phyloP scores from a whole-genome alignment of 495 filamentous ascomycete genomes.

The Aspergillus avenaceus region DNA sequence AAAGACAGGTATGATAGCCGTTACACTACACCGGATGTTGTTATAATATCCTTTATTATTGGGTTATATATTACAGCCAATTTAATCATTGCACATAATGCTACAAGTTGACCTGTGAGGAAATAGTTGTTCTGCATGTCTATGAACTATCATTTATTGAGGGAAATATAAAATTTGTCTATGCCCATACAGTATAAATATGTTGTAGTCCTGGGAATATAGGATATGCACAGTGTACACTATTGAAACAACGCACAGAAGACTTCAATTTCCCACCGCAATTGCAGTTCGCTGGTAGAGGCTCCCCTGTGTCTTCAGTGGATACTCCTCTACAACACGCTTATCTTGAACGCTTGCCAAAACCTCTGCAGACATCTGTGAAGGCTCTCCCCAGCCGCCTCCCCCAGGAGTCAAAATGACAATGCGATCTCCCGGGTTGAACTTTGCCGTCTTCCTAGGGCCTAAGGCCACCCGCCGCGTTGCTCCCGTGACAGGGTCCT shows the following conservation, averaged over 20 bases:
- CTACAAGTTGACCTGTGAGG: no score
- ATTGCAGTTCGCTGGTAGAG: background rate
- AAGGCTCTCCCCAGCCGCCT: constrained; percentile 1
- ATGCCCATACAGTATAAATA: no score
- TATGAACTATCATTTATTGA: no score
- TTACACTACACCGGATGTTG: constrained; percentile 14
- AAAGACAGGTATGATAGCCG: constrained; percentile 20
- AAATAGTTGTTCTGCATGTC: no score
- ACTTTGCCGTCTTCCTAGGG: constrained; percentile 9
- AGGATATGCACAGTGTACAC: no score
- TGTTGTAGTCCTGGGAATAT: no score
- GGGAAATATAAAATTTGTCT: no score
- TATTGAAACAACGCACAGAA: no score
- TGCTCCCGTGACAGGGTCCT: constrained; percentile 9
- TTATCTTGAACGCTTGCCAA: background rate
- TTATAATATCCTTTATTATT: background rate
- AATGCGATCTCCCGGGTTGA: constrained; percentile 6
- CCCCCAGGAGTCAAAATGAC: constrained; percentile 11
- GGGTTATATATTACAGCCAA: no score
- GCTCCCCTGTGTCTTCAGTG: background rate
- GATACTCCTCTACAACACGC: background rate
- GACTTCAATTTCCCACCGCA: background rate
- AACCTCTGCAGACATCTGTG: background rate
- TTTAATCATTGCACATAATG: no score
- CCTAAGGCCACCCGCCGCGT: constrained; percentile 6